phyloP scores from a whole-genome alignment of 2,329 filamentous ascomycete species.

The Cadophora luteo-olivacea region DNA sequence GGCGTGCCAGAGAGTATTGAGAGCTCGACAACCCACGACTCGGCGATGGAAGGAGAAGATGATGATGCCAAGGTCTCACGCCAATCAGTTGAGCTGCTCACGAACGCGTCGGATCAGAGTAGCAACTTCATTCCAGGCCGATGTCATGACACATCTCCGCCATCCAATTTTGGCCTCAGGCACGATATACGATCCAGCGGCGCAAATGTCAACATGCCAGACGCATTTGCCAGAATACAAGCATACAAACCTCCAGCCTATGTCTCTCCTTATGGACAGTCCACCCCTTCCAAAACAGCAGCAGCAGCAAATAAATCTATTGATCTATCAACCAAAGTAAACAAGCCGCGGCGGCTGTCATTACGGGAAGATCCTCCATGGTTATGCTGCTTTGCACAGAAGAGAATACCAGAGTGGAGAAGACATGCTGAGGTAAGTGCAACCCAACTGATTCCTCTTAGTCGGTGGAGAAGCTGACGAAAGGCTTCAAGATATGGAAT shows the following conservation, averaged over 20 bases:
- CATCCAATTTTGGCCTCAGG: background rate
- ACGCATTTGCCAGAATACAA: background rate
- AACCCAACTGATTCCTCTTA: background rate
- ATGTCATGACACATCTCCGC: background rate
- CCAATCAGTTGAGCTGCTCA: background rate
- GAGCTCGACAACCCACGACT: background rate
- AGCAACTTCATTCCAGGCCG: background rate
- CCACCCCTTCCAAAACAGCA: background rate
- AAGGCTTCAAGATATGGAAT: background rate
- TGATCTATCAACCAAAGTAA: too few relatives aligned
- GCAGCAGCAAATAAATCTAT: background rate
- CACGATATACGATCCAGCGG: background rate
- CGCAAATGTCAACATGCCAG: conserved; percentile 5
- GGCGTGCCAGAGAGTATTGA: conserved; percentile 1
- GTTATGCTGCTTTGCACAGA: conserved; percentile 9
- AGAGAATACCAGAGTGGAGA: background rate
- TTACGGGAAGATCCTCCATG: background rate
- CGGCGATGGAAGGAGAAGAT: background rate
- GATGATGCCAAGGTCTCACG: background rate
- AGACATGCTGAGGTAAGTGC: conserved; percentile 1
- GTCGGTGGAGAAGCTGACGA: background rate
- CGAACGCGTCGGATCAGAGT: background rate
- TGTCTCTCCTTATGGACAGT: background rate
- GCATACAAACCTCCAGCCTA: conserved; percentile 8
- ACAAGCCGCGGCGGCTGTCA: background rate